A percentile compares a stretch with the other conserved stretches of the same genome.
phyloP scores from a whole-genome alignment of 768 basidiomycete species.

The Amanita inopinata region DNA sequence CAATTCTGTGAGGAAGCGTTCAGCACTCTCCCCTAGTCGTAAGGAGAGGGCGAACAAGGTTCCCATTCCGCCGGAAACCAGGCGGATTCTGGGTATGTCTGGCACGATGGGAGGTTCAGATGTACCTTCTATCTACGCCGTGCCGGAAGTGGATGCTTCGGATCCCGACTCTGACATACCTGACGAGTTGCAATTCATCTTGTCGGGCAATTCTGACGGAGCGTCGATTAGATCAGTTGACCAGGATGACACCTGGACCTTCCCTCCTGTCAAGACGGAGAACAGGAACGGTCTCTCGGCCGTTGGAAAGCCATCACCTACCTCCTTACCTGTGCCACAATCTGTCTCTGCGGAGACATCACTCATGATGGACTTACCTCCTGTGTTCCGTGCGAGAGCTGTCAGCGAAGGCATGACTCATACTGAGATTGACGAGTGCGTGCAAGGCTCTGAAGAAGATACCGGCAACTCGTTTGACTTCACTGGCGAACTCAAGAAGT shows the following conservation, averaged over 20 bases:
- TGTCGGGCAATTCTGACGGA: conserved; percentile 30
- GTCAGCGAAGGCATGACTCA: conserved; percentile 14
- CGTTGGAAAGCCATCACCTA: conserved; percentile 1
- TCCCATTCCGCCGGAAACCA: conserved; percentile 39
- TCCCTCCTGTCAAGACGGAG: conserved; percentile 9
- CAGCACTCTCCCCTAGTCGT: neutral
- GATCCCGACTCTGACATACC: conserved; percentile 79
- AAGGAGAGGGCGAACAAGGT: conserved; percentile 8
- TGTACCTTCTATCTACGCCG: conserved; percentile 29
- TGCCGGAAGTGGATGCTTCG: conserved; percentile 37
- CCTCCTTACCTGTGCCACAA: neutral
- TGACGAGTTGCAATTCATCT: conserved; percentile 58
- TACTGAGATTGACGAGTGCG: conserved; percentile 31
- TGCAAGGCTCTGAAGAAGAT: conserved; percentile 40
- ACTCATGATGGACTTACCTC: conserved; percentile 28
- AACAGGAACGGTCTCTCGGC: neutral
- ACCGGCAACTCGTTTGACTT: conserved; percentile 82
- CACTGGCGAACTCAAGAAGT: conserved; percentile 62
- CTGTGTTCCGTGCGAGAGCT: conserved; percentile 28
- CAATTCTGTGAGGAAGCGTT: neutral
- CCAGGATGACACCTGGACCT: conserved; percentile 26
- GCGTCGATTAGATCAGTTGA: conserved; percentile 15
- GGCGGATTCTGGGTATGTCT: conserved; percentile 49
- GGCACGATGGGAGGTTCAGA: conserved; percentile 63
- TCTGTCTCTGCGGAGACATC: neutral